These are phyloP conservation scores for Hypomontagnella monticulosa DNA, from an alignment of 495 filamentous ascomycete genomes.

Conservation along the genomic window DNA sequence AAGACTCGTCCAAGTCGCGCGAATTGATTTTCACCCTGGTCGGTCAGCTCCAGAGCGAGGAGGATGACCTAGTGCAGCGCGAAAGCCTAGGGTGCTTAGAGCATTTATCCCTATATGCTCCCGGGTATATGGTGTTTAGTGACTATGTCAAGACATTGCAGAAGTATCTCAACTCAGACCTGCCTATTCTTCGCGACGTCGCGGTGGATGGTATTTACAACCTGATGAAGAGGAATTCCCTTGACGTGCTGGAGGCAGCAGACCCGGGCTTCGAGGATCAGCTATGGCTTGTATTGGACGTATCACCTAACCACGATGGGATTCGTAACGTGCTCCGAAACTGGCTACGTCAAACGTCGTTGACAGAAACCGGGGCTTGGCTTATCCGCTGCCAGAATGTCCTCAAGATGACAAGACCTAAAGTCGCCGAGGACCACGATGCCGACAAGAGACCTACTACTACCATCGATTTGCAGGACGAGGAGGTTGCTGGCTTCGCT, in stretches of 20 bases:
- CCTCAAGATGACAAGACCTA: conserved; percentile 82
- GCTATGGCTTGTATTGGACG: conserved; percentile 88
- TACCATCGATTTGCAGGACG: conserved; percentile 84
- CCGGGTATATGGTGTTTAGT: conserved; percentile 81
- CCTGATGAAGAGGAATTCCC: conserved; percentile 90
- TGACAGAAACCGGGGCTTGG: conserved; percentile 82
- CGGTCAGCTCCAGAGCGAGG: conserved; percentile 82
- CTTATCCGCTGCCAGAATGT: conserved; percentile 87
- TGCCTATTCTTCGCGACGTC: conserved; percentile 74
- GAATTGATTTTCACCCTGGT: conserved; percentile 91
- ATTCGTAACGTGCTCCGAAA: conserved; percentile 84
- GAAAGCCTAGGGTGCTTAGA: conserved; percentile 87
- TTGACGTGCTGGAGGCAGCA: conserved; percentile 77
- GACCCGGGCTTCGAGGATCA: conserved; percentile 85
- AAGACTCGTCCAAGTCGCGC: conserved; percentile 90
- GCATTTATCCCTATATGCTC: conserved; percentile 91
- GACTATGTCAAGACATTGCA: conserved; percentile 86
- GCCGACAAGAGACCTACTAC: conserved; percentile 59
- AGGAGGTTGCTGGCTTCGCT: conserved; percentile 96
- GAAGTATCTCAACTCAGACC: conserved; percentile 73
- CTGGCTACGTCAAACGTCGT: conserved; percentile 88
- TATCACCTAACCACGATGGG: conserved; percentile 74
- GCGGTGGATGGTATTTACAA: conserved; percentile 91
- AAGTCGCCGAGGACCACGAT: conserved; percentile 61
- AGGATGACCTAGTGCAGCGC: conserved; percentile 73